These are phyloP conservation scores for Bocquillonia castaneifolia DNA, from an alignment of 441 rosid genomes.

Conservation along the genomic window DNA sequence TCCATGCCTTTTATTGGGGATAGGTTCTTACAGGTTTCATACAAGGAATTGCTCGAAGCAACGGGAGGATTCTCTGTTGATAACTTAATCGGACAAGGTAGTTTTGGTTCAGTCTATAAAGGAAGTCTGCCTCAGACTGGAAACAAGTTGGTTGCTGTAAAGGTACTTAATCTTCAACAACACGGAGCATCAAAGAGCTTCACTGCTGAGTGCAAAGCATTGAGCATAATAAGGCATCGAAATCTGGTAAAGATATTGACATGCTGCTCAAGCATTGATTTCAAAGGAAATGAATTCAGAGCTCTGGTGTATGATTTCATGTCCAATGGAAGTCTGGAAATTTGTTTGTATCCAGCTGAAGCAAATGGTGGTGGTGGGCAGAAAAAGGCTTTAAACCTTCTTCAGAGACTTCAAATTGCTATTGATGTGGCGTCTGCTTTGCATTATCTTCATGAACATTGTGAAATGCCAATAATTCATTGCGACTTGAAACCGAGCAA, in stretches of 20 bases:
- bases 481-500: not conserved
- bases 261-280: conserved; percentile 27
- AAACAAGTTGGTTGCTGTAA: conserved; percentile 12
- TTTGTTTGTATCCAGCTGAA: conserved; percentile 21
- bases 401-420: conserved; percentile 14
- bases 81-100: conserved; percentile 26
- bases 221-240: conserved; percentile 25
- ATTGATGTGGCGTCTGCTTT: not conserved
- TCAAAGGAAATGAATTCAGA: conserved; percentile 23
- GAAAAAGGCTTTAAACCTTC: not conserved
- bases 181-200: conserved; percentile 25
- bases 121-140: not conserved
- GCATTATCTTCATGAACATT: conserved; percentile 2
- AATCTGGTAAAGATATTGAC: conserved; percentile 26
- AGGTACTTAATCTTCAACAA: conserved; percentile 23
- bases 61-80: conserved; percentile 23
- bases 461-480: not conserved
- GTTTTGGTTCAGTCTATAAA: conserved; percentile 25
- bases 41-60: conserved; percentile 13
- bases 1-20: not conserved
- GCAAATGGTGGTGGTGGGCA: not conserved
- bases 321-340: conserved; percentile 24
- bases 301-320: conserved; percentile 27
- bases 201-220: conserved; percentile 20
- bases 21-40: conserved; percentile 12